phyloP scores from a whole-genome alignment of 2,329 filamentous ascomycete genomes.

The Lasiodiplodia gonubiensis region DNA sequence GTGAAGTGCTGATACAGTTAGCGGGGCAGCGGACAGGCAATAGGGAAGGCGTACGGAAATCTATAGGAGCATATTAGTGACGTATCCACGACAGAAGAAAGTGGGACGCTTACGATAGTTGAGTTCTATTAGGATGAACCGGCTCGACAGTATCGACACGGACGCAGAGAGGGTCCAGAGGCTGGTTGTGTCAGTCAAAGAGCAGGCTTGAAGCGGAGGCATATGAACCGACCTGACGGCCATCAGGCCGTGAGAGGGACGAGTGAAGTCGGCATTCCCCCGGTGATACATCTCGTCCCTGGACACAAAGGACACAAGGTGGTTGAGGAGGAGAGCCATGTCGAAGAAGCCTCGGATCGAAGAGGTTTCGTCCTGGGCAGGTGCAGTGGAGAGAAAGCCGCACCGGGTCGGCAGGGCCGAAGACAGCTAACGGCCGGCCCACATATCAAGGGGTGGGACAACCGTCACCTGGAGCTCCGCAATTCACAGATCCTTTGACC shows the following conservation, averaged over 20 bases:
- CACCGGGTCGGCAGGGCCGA: neutral
- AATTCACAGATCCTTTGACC: slow-evolving; percentile 19
- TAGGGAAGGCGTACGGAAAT: slow-evolving; percentile 10
- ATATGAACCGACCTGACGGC: slow-evolving; percentile 4
- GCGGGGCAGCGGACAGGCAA: neutral
- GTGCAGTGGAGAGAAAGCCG: neutral
- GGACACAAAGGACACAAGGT: slow-evolving; percentile 14
- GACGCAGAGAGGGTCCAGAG: slow-evolving; percentile 20
- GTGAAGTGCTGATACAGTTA: slow-evolving; percentile 32
- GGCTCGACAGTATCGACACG: slow-evolving; percentile 15
- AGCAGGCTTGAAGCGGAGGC: neutral
- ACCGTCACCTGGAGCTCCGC: slow-evolving; percentile 16
- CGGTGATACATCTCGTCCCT: slow-evolving; percentile 19
- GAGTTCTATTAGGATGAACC: slow-evolving; percentile 19
- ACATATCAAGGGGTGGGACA: slow-evolving; percentile 17
- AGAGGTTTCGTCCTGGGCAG: neutral
- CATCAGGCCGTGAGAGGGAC: slow-evolving; percentile 14
- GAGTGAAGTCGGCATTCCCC: slow-evolving; percentile 14
- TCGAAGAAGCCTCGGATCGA: neutral
- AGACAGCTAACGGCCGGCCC: slow-evolving; percentile 13
- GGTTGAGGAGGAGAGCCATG: slow-evolving; percentile 24
- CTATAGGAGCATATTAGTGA: slow-evolving; percentile 3
- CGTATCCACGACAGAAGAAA: too few species aligned
- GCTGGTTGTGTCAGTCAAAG: slow-evolving; percentile 7
- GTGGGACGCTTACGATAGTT: slow-evolving; percentile 22